Base-by-base conservation (phyloP, 2,329 filamentous ascomycete genomes). In the Talaromyces sp. region DNA sequence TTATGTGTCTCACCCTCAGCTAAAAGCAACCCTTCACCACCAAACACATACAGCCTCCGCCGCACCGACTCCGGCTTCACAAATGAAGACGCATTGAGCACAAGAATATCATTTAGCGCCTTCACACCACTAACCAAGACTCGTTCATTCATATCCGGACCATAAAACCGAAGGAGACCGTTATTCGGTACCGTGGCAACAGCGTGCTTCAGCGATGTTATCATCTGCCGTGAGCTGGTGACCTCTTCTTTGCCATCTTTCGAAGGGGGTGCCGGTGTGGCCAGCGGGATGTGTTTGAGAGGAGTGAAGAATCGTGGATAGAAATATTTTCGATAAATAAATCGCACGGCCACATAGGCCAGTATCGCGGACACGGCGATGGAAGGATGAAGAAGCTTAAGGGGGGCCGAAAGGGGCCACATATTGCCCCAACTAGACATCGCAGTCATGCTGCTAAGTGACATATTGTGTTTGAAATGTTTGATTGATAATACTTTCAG, bases 1-100 rank as follows among this genome's bases (percentile, higher is more conserved):
- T 91, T 95, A 77, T 97, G 94, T 72, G 93, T 91, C 11, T 96
- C 91, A n/a, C 93, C 93, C 77, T 97, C 93, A 2, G 92, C 90
- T 8, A 97, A 81, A 43, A 97, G 79, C 8, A 83, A 36, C 0
- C 81, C 80, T 58, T 79, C 70, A 1, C 81, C 81, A 2, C 79
- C 69, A 5, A 81, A 64, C 22, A 73, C 75, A 7, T 71, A 70
- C 27, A 83, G 67, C 8, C 71, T 72, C 15, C 67, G 63, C n/a
- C 72, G 80, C 27, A 91, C 70, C n/a, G 81, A 72, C 1, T 70
- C 59, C 0, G 89, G 89, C 74, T 92, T 92, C 58, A 82, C 72
- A 69, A 91, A 93, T 43, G 89, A 85, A 74, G 93, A 92, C 68
- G 83, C 87, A 67, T 87, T 89, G 15, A 85, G 86, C 27, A 88